Conservation (phyloP, 495 filamentous ascomycete genomes). For the Collariella sp. region DNA sequence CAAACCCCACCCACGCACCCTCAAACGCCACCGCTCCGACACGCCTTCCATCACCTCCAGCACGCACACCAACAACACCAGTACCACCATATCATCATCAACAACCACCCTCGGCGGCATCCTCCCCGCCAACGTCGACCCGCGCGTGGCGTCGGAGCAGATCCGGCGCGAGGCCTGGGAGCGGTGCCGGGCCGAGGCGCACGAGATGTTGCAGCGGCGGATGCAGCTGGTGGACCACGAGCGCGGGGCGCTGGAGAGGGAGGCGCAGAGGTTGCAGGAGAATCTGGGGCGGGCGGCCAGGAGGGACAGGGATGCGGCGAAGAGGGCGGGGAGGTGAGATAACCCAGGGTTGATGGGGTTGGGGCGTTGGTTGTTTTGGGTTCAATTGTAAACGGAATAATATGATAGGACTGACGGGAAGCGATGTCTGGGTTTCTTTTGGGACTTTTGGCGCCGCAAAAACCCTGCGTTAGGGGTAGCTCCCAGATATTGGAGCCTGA, state of each 20-base stretch:
- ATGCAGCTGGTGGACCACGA: conserved; percentile 20
- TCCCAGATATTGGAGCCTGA: too few species aligned
- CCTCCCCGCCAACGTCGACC: conserved; percentile 11
- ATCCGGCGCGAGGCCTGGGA: conserved; percentile 23
- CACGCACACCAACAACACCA: neutral
- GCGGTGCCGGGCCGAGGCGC: conserved; percentile 18
- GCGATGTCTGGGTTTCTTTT: too few species aligned
- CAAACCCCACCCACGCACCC: neutral
- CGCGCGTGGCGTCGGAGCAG: conserved; percentile 17
- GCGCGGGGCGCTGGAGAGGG: conserved; percentile 18
- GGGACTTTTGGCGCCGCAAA: too few species aligned
- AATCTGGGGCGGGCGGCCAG: conserved; percentile 12
- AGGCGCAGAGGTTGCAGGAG: conserved; percentile 17
- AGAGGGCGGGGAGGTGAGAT: neutral
- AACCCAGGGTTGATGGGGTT: too few species aligned
- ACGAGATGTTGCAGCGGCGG: conserved; percentile 21
- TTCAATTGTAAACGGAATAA: too few species aligned
- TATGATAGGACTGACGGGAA: too few species aligned
- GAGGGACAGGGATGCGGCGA: conserved; percentile 1
- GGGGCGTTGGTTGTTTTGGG: too few species aligned
- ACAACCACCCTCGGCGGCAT: conserved; percentile 1
- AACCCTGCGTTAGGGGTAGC: too few species aligned
- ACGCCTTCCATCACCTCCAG: neutral
- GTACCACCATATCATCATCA: neutral
- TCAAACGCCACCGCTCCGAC: neutral